Evolutionary conservation across 352 stramenopile species (phyloP).

Genomic region (Globisporangium solare): DNA sequence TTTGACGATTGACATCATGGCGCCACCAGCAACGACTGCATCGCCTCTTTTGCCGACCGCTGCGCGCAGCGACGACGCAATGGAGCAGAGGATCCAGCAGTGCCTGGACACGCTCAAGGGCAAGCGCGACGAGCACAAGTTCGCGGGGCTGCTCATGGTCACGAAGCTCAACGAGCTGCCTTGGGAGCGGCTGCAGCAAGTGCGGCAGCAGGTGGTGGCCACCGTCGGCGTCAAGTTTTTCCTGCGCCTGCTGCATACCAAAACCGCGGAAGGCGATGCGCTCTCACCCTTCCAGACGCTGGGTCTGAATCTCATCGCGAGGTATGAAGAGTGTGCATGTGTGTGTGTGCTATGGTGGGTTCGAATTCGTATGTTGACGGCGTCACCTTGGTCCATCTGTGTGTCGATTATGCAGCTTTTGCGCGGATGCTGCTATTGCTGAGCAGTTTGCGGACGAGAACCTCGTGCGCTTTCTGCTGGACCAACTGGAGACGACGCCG

Average conservation of each 20-base stretch:
- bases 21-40: not conserved
- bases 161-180: constrained; percentile 64
- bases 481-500: constrained; percentile 32
- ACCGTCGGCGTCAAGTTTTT: constrained; percentile 72
- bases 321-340: constrained; percentile 19
- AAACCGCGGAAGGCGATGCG: constrained; percentile 35
- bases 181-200: constrained; percentile 32
- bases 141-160: constrained; percentile 83
- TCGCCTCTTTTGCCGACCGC: not conserved
- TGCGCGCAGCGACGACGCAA: not conserved
- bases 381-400: not conserved
- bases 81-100: constrained; percentile 23
- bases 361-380: not conserved
- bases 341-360: not conserved
- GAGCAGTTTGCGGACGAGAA: constrained; percentile 62
- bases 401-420: constrained; percentile 43
- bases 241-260: constrained; percentile 69
- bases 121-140: constrained; percentile 82
- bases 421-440: constrained; percentile 40
- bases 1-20: not conserved
- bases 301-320: constrained; percentile 78
- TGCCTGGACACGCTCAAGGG: constrained; percentile 72
- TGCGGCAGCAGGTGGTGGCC: constrained; percentile 56
- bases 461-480: constrained; percentile 46
- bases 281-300: constrained; percentile 75